Evolutionary conservation across 1,284 basidiomycete genomes (phyloP), one percentile per base, ranked within the genome.

Genomic region (Omphalotus olearius): DNA sequence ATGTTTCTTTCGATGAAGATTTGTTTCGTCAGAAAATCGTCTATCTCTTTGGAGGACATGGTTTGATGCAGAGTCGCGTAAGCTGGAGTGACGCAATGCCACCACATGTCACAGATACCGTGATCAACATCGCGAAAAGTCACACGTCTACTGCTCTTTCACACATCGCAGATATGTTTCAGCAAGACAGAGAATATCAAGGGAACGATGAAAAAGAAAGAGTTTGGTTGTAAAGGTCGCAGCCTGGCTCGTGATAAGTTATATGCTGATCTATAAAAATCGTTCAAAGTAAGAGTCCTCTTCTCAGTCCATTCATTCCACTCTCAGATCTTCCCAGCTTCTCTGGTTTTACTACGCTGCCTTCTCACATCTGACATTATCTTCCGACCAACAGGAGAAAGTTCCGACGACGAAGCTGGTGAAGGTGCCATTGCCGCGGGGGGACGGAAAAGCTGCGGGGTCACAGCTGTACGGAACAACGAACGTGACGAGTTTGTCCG

Each of bases 361-460:
- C 60, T 60, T 41, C 80, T 71, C 11, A 72, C 62, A 59, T 80
- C 74, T 51, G 69, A 67, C 87, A 88, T 88, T 61, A 89, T 74
- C 61, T 83, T 75, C 57, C 73, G 73, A 6, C 75, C 81, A 33
- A 83, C 65, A 10, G 84, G 83, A 18, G 86, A 88, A 45, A 89
- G 67, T 57, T 88, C 87, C 11, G 83, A 78, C 3, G 85, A 87
- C 23, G 78, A 82, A n/a, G 80, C 76, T n/a, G 85, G 82, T 3
- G 83, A 85, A 2, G 81, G 75, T 28, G 62, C 64, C 52, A 62
- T 56, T 51, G 65, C 58, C 28, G 52, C 44, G 1, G 66, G 68
- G 7, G 67, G 65, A 30, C 63, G 67, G 52, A 72, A 70, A 55
- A 64, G 68, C 14, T 59, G 58, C 17, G 71, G 67, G 10, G 64